These are phyloP conservation scores for Thermothelomyces thermophilus DNA, from an alignment of 2,329 filamentous ascomycete genomes.

Conservation along the genomic window DNA sequence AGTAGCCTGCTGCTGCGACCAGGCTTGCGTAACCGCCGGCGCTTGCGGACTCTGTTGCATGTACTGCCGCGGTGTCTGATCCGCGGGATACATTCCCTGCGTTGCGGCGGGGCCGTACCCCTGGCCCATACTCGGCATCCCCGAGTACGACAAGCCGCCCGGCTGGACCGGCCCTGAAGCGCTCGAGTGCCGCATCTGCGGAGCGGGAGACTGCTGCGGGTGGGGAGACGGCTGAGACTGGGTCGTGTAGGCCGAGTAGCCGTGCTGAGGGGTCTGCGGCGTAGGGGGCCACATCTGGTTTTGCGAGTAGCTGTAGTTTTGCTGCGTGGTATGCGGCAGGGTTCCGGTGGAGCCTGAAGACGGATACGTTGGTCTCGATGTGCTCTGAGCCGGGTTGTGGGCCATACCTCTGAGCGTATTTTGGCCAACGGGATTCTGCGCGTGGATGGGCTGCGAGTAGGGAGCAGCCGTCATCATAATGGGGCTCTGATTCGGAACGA, in stretches of 20 bases:
- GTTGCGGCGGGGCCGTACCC: slow-evolving; percentile 45
- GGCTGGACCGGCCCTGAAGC: slow-evolving; percentile 50
- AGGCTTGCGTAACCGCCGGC: slow-evolving; percentile 46
- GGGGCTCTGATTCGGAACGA: slow-evolving; percentile 56
- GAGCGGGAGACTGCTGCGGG: slow-evolving; percentile 50
- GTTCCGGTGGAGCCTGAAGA: slow-evolving; percentile 47
- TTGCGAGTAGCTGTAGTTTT: slow-evolving; percentile 57
- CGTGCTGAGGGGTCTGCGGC: slow-evolving; percentile 56
- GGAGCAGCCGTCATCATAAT: slow-evolving; percentile 59
- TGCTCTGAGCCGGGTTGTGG: slow-evolving; percentile 56
- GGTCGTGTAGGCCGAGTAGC: slow-evolving; percentile 43
- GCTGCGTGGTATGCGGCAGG: slow-evolving; percentile 42
- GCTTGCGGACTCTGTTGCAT: slow-evolving; percentile 56
- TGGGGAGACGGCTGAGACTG: slow-evolving; percentile 46
- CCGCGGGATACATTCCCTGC: slow-evolving; percentile 54
- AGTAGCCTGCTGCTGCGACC: slow-evolving; percentile 50
- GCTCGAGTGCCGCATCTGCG: slow-evolving; percentile 53
- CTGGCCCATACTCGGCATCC: slow-evolving; percentile 55
- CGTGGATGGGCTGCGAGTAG: slow-evolving; percentile 65
- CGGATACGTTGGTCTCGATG: slow-evolving; percentile 57
- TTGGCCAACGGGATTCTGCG: slow-evolving; percentile 67
- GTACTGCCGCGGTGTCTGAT: slow-evolving; percentile 60
- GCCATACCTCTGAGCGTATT: slow-evolving; percentile 62
- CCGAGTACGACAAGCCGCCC: slow-evolving; percentile 52
- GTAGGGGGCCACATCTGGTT: slow-evolving; percentile 62